A percentile compares a stretch with the other conserved stretches of the same genome.
These are phyloP conservation scores for Penicillium odoratum DNA, from an alignment of 495 filamentous ascomycete species.

Conservation along the genomic window DNA sequence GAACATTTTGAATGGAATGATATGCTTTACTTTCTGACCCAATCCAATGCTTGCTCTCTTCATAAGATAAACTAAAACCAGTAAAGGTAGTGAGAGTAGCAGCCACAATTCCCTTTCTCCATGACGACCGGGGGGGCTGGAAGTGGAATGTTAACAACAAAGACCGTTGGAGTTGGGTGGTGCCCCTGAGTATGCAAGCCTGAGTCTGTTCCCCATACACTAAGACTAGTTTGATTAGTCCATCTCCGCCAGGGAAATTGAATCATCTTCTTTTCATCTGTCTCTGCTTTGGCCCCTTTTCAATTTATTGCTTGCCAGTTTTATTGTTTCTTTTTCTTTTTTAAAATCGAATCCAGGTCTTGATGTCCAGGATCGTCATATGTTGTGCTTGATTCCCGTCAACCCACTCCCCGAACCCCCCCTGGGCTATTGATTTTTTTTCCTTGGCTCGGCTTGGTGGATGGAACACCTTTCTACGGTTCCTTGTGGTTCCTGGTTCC, in stretches of 20 bases:
- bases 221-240: constrained; percentile 30
- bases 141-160: constrained; percentile 12
- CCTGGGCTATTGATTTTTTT: constrained; percentile 19
- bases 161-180: constrained; percentile 11
- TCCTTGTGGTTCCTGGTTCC: constrained; percentile 31
- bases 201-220: constrained; percentile 13
- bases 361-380: constrained; percentile 4
- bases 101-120: not conserved
- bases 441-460: constrained; percentile 15
- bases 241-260: constrained; percentile 27
- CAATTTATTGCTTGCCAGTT: not conserved
- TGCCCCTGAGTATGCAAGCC: constrained; percentile 29
- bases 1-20: not conserved
- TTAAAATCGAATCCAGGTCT: constrained; percentile 11
- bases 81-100: not conserved
- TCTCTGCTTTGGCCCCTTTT: constrained; percentile 5
- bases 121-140: constrained; percentile 16
- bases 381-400: constrained; percentile 2
- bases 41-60: too few species aligned
- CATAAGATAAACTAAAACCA: not conserved
- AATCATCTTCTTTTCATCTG: constrained; percentile 19
- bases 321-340: constrained; percentile 7
- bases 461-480: constrained; percentile 26
- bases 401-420: constrained; percentile 5
- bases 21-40: too few species aligned